Conservation (phyloP, 176 grass and related monocot genomes). For the Oryza meridionalis region DNA sequence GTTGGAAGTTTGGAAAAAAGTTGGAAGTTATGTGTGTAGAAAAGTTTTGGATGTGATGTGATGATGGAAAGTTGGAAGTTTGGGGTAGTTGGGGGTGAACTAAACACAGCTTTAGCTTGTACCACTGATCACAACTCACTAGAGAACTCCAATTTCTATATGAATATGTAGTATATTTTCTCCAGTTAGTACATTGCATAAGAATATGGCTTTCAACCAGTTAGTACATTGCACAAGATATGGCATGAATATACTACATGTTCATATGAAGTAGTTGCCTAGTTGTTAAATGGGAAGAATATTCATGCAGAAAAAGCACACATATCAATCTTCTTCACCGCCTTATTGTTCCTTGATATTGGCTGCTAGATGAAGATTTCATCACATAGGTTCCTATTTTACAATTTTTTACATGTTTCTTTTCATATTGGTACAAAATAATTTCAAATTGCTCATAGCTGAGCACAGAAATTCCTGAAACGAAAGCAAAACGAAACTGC, state of each 20-base stretch:
- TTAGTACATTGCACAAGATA: not conserved
- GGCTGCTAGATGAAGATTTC: not conserved
- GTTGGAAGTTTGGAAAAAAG: no score
- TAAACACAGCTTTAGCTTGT: not conserved
- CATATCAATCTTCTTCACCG: not conserved
- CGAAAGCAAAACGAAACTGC: constrained; percentile 12
- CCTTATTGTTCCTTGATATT: not conserved
- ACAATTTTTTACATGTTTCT: not conserved
- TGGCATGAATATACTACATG: no score
- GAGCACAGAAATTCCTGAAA: not conserved
- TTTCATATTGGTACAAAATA: not conserved
- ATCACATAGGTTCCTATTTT: not conserved
- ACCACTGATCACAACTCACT: not conserved
- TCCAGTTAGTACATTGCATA: not conserved
- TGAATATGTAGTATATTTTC: not conserved
- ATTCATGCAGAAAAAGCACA: no score
- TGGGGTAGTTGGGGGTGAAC: no score
- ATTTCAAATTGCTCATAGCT: not conserved
- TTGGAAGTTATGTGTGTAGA: no score
- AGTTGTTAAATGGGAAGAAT: not conserved
- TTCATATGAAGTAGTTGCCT: not conserved
- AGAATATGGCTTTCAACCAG: not conserved
- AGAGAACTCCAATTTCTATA: not conserved
- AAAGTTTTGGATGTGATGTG: no score
- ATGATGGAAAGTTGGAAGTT: no score